Percentiles rank a stretch among this genome's conserved stretches.
Conservation (phyloP, 257 asterid species). For the Forsythia viridissima region DNA sequence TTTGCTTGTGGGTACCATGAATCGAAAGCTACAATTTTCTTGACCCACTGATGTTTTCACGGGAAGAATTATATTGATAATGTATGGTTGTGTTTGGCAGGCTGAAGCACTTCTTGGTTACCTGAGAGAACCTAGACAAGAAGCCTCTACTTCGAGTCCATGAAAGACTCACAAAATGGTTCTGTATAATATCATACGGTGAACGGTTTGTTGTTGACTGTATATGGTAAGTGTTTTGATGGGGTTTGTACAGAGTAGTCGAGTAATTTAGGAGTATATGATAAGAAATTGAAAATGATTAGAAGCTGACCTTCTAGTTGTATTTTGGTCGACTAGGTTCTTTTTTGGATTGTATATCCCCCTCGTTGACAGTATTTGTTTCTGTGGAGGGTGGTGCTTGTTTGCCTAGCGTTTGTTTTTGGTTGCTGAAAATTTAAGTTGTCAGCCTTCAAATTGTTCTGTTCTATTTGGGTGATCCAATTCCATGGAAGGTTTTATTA, state of each 20-base stretch:
- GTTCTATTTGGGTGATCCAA: constrained; percentile 54
- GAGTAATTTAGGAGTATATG: constrained; percentile 36
- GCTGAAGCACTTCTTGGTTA: constrained; percentile 87
- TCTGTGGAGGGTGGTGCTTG: constrained; percentile 23
- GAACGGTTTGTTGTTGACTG: constrained; percentile 48
- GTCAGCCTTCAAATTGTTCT: constrained; percentile 28
- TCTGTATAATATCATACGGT: constrained; percentile 33
- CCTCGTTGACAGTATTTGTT: constrained; percentile 34
- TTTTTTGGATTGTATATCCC: constrained; percentile 29
- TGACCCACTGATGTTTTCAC: not conserved
- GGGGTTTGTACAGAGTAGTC: constrained; percentile 69
- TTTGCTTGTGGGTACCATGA: not conserved
- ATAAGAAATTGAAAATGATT: constrained; percentile 5
- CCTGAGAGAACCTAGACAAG: constrained; percentile 94
- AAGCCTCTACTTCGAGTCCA: constrained; percentile 74
- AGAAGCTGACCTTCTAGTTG: constrained; percentile 50
- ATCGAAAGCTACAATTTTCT: constrained; percentile 26
- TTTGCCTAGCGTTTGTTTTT: constrained; percentile 36
- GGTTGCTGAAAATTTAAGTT: constrained; percentile 41
- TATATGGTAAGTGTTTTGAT: constrained; percentile 42
- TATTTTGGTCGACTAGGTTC: constrained; percentile 39
- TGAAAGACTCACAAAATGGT: constrained; percentile 35
- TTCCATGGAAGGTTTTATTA: constrained; percentile 36
- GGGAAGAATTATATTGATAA: constrained; percentile 10
- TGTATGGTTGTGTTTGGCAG: constrained; percentile 47